phyloP scores from a whole-genome alignment of 2,329 filamentous ascomycete species.

The Xylaria sp. region DNA sequence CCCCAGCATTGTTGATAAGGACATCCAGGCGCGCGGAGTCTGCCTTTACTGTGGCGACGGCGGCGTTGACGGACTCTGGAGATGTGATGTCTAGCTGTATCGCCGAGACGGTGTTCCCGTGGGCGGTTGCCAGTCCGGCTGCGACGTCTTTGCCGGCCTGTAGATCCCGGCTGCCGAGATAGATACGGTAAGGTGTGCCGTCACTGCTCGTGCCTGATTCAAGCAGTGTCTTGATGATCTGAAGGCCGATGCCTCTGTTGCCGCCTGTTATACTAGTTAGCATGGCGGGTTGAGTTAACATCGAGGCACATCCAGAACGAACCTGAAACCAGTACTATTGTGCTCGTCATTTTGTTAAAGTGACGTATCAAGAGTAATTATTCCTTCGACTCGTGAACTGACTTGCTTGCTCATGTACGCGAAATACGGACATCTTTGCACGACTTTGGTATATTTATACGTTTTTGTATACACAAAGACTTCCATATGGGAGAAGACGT shows the following conservation, averaged over 20 bases:
- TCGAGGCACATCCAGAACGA: background rate
- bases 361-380: background rate
- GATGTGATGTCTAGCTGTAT: slow-evolving; percentile 31
- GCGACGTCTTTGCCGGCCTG: slow-evolving; percentile 18
- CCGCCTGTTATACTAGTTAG: slow-evolving; percentile 21
- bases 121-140: background rate
- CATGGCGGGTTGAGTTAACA: background rate
- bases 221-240: slow-evolving; percentile 29
- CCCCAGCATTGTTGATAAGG: slow-evolving; percentile 33
- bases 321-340: slow-evolving; percentile 32
- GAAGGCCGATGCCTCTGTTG: slow-evolving; percentile 33
- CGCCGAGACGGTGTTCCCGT: slow-evolving; percentile 28
- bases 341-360: slow-evolving; percentile 20
- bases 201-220: background rate
- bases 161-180: slow-evolving; percentile 29
- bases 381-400: background rate
- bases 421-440: background rate
- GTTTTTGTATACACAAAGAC: too few species aligned
- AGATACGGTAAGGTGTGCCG: slow-evolving; percentile 31
- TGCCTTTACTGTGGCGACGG: slow-evolving; percentile 20
- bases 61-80: slow-evolving; percentile 23
- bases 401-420: background rate
- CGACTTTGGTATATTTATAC: background rate
- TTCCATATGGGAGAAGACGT: background rate
- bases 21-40: slow-evolving; percentile 29